Conservation (phyloP, 176 grass and related monocot species). For the Rhipidocladum racemiflorum region DNA sequence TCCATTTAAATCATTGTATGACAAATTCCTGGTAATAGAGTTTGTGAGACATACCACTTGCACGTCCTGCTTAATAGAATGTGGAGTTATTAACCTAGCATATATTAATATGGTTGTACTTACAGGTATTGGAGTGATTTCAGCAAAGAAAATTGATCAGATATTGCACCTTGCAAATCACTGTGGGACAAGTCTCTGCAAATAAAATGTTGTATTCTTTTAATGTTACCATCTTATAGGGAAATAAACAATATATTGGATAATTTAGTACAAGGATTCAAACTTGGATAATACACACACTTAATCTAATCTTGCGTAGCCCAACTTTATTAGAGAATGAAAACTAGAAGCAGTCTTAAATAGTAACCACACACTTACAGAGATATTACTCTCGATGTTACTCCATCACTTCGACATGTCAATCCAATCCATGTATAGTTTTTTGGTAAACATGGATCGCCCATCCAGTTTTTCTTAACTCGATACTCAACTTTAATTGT, state of each 20-base stretch:
- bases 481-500: neutral
- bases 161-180: conserved; percentile 5
- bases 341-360: too few relatives aligned
- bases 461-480: conserved; percentile 9
- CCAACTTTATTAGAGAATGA: too few relatives aligned
- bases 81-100: neutral
- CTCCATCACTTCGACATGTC: neutral
- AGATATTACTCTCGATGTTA: neutral
- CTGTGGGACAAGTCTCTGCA: neutral
- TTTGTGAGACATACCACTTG: neutral
- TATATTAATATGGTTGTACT: neutral
- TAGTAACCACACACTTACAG: neutral
- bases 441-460: neutral
- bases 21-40: neutral
- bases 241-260: too few relatives aligned
- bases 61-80: neutral
- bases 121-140: neutral
- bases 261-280: too few relatives aligned
- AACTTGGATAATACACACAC: too few relatives aligned
- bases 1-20: neutral
- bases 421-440: neutral
- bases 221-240: too few relatives aligned
- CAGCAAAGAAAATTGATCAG: neutral
- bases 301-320: too few relatives aligned
- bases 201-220: neutral